Evolutionary conservation across 768 basidiomycete genomes (phyloP).

Genomic region (Pleurotus ostreatus): DNA sequence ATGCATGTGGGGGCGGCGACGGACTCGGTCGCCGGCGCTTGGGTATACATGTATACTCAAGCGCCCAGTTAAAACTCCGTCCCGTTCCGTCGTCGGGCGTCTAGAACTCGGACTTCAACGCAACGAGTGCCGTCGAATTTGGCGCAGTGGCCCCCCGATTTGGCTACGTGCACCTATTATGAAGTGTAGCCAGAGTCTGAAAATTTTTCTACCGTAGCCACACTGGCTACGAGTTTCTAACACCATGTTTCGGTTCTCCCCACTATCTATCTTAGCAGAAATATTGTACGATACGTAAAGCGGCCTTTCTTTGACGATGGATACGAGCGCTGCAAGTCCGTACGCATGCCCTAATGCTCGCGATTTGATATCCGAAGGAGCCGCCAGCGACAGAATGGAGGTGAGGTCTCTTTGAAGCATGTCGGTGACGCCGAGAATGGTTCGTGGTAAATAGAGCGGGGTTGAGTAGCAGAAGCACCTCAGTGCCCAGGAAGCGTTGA

Average conservation of each 20-base stretch:
- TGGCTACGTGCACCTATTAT: too few species aligned
- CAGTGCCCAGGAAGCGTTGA: constrained; percentile 83
- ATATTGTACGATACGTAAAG: constrained; percentile 95
- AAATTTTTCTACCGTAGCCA: too few species aligned
- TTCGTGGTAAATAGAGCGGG: constrained; percentile 78
- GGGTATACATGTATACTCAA: too few species aligned
- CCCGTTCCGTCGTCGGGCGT: too few species aligned
- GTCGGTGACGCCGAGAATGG: constrained; percentile 73
- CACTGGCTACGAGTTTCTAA: too few species aligned
- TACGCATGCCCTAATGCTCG: constrained; percentile 86
- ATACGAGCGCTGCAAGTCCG: constrained; percentile 83
- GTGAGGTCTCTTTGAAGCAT: constrained; percentile 81
- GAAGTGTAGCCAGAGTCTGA: too few species aligned
- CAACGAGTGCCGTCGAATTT: too few species aligned
- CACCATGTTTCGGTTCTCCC: not conserved
- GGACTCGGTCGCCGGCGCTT: too few species aligned
- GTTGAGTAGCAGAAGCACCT: constrained; percentile 89
- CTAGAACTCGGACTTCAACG: too few species aligned
- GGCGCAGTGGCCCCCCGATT: too few species aligned
- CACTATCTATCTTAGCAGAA: constrained; percentile 64
- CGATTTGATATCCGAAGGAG: constrained; percentile 63
- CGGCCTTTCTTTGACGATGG: constrained; percentile 81
- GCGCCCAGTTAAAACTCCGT: too few species aligned
- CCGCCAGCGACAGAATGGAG: constrained; percentile 65
- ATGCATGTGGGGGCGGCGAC: too few species aligned